A percentile compares a stretch with the other conserved stretches of the same genome.
phyloP scores from a whole-genome alignment of 176 grass and related monocot genomes.

The Oryza coarctata region DNA sequence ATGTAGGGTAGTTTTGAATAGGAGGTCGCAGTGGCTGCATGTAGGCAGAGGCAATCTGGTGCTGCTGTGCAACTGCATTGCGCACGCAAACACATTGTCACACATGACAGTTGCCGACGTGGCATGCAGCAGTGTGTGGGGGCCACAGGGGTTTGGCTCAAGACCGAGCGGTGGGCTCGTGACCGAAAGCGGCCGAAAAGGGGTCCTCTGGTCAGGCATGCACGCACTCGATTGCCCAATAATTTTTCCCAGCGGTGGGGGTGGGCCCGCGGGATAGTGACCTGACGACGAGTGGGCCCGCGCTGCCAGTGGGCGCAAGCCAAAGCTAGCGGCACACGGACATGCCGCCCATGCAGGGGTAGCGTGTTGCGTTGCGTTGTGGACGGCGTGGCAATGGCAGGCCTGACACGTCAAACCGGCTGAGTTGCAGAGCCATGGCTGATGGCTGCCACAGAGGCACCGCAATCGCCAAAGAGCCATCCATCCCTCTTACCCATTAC shows the following conservation, averaged over 20 bases:
- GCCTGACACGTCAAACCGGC: not conserved
- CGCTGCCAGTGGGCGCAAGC: not conserved
- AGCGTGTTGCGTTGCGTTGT: not conserved
- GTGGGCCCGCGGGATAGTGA: slow-evolving; percentile 16
- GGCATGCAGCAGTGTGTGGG: not conserved
- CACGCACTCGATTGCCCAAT: slow-evolving; percentile 50
- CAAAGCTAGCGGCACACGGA: no score
- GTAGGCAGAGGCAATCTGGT: not conserved
- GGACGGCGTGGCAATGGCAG: not conserved
- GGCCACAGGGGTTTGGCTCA: not conserved
- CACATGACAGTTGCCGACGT: not conserved
- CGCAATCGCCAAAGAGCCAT: not conserved
- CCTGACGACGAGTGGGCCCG: slow-evolving; percentile 3
- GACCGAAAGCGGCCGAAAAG: slow-evolving; percentile 34
- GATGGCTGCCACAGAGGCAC: slow-evolving; percentile 18
- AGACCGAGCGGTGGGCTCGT: not conserved
- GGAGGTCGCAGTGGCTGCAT: no score
- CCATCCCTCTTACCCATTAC: no score
- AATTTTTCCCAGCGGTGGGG: not conserved
- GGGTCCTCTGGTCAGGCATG: slow-evolving; percentile 10
- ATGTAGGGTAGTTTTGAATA: not conserved
- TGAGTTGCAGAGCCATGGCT: not conserved
- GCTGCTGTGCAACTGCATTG: not conserved
- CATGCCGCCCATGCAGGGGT: no score
- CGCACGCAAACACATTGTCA: no score